These are phyloP conservation scores for Ormosia semicastrata DNA, from an alignment of 306 rosid species.

Conservation along the genomic window DNA sequence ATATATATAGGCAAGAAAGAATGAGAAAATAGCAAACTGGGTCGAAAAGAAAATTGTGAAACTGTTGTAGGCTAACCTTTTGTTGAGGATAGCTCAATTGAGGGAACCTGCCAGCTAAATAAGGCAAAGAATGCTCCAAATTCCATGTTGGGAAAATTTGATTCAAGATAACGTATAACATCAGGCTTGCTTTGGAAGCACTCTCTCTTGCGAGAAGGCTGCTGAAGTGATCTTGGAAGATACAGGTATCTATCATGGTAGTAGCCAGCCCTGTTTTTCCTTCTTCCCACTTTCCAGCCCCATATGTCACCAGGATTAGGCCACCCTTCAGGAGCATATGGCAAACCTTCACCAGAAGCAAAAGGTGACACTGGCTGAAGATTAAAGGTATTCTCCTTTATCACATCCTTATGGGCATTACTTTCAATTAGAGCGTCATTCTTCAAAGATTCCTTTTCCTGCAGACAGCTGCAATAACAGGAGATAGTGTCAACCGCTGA, in stretches of 20 bases:
- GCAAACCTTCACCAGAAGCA: constrained; percentile 64
- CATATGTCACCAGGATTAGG: constrained; percentile 68
- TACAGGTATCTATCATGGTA: constrained; percentile 51
- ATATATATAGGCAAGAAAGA: background rate
- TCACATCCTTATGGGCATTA: constrained; percentile 15
- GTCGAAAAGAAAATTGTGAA: background rate
- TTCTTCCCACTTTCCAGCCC: constrained; percentile 67
- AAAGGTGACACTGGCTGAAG: constrained; percentile 42
- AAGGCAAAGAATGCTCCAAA: constrained; percentile 50
- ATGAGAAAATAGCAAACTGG: background rate
- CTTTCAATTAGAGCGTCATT: constrained; percentile 31
- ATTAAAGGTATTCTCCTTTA: constrained; percentile 26
- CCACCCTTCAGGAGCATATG: constrained; percentile 76
- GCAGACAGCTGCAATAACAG: background rate
- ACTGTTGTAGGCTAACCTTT: constrained; percentile 44
- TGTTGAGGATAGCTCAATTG: constrained; percentile 18
- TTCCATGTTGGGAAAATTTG: constrained; percentile 43
- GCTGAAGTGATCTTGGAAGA: constrained; percentile 47
- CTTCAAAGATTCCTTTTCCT: constrained; percentile 27
- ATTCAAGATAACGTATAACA: constrained; percentile 43
- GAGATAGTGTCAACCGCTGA: background rate
- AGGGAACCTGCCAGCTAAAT: constrained; percentile 63
- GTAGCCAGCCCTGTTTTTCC: constrained; percentile 46
- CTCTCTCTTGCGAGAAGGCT: background rate
- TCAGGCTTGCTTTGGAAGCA: constrained; percentile 53